phyloP scores from a whole-genome alignment of 345 rosid genomes.

The Tarenaya hassleriana region DNA sequence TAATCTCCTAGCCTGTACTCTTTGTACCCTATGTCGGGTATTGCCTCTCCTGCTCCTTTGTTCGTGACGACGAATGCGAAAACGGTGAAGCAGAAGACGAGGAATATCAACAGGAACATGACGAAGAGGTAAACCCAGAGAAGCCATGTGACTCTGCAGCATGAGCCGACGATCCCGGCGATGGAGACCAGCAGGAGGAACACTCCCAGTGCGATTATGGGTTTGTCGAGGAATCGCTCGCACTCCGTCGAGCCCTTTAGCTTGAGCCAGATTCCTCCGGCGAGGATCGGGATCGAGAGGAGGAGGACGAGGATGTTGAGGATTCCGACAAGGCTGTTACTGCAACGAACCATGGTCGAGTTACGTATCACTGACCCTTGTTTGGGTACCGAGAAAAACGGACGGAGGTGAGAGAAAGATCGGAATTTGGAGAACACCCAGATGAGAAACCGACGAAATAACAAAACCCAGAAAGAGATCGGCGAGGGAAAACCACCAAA shows the following conservation, averaged over 20 bases:
- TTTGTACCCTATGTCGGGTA: conserved; percentile 53
- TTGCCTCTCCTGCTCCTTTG: conserved; percentile 65
- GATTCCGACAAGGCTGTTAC: conserved; percentile 75
- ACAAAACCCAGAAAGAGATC: not conserved
- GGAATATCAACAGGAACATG: conserved; percentile 68
- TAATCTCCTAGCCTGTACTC: conserved; percentile 71
- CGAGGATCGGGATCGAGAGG: conserved; percentile 73
- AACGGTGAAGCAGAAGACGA: conserved; percentile 68
- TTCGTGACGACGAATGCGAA: conserved; percentile 88
- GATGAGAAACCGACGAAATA: not conserved
- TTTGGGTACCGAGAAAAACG: not conserved
- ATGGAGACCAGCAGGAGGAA: conserved; percentile 79
- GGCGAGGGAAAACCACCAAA: no score
- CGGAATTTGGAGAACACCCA: conserved; percentile 4
- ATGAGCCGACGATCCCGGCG: conserved; percentile 82
- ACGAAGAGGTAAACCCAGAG: conserved; percentile 82
- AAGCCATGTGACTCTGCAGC: conserved; percentile 73
- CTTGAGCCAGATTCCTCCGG: conserved; percentile 78
- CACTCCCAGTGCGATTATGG: conserved; percentile 64
- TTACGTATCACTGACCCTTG: not conserved
- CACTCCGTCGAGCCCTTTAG: conserved; percentile 60
- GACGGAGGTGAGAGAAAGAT: not conserved
- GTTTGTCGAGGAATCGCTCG: conserved; percentile 79
- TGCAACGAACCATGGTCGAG: conserved; percentile 39
- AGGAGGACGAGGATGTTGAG: conserved; percentile 70